Base-by-base conservation (phyloP, 371 early-diverging fungal species). In the Mortierella sp. region DNA sequence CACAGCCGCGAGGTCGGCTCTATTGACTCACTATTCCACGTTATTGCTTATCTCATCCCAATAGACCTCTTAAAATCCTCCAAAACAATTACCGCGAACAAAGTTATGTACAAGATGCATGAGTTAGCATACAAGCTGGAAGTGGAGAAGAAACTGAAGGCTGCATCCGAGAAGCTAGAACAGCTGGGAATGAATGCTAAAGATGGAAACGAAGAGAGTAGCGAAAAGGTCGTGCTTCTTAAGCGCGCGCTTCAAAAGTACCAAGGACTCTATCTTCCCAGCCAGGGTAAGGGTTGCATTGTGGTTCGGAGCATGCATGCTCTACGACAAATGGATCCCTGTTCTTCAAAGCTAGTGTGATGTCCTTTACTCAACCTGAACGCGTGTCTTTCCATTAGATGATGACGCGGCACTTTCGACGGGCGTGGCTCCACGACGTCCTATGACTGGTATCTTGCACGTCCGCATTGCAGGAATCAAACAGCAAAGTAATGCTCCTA, bases 61-160 rank as follows among this genome's bases (percentile, higher is more conserved):
- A 21, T 74, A 81, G 92, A 91, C 66, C 76, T 91, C 54, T 80
- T 90, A 60, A 90, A 86, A 60, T 82, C 88, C 8, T 89, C 88
- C 28, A 90, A 90, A 37, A 80, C 88, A n/a, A 86, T 93, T 63
- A 92, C 94, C 6, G 85, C 86, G 25, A 90, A 93, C 43, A 94
- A 95, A 72, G 91, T 96, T 22, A 88, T 93, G 44, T 86, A 91
- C 69, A 94, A 93, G 79, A 79, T 95, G 60, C 88, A 86, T 49
- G 93, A 94, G 71, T 80, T 95, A 34, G 85, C 90, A 29, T 88
- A 88, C 78, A 95, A 95, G 78, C 82, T 95, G 21, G 92, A 94
- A 48, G 88, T 96, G 12, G 97, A 96, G 82, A 90, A 88, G 63
- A 92, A 93, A 63, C 87, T 95, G 17, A 83, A 89, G 58, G 86